Conservation (phyloP, 2,329 filamentous ascomycete genomes). For the Neoarthrinium moseri region DNA sequence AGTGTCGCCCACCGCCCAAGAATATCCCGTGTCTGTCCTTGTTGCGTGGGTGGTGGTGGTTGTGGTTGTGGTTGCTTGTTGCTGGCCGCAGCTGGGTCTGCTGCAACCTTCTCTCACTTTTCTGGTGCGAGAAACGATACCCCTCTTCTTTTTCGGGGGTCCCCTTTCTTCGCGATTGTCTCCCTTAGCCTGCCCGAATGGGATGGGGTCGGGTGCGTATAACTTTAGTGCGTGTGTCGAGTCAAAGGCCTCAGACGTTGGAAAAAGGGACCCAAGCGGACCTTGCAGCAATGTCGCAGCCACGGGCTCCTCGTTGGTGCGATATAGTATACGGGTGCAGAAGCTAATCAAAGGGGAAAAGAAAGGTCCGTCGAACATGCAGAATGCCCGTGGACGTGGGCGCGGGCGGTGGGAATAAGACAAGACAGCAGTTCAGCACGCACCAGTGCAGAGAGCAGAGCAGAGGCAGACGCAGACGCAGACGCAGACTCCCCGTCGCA, state of each 20-base stretch:
- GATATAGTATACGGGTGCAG: not conserved
- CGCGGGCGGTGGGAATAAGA: no score
- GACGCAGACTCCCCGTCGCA: no score
- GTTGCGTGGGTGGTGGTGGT: no score
- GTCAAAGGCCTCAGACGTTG: not conserved
- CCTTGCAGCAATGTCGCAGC: constrained; percentile 5
- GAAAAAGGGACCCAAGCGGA: constrained; percentile 4
- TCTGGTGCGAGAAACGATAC: not conserved
- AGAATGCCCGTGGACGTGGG: no score
- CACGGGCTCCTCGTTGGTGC: not conserved
- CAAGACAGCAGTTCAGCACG: no score
- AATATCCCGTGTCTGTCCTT: no score
- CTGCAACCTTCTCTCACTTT: constrained; percentile 1
- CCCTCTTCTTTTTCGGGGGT: not conserved
- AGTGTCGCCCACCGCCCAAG: no score
- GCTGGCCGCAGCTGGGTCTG: no score
- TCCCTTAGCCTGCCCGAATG: not conserved
- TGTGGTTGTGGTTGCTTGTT: no score
- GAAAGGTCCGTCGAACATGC: not conserved
- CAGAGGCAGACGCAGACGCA: no score
- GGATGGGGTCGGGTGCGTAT: not conserved
- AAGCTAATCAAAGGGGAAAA: not conserved
- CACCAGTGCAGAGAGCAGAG: no score
- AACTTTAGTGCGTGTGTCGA: constrained; percentile 4
- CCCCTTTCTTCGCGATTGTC: not conserved